Conservation (phyloP, 306 rosid genomes). For the Quercus gilva region DNA sequence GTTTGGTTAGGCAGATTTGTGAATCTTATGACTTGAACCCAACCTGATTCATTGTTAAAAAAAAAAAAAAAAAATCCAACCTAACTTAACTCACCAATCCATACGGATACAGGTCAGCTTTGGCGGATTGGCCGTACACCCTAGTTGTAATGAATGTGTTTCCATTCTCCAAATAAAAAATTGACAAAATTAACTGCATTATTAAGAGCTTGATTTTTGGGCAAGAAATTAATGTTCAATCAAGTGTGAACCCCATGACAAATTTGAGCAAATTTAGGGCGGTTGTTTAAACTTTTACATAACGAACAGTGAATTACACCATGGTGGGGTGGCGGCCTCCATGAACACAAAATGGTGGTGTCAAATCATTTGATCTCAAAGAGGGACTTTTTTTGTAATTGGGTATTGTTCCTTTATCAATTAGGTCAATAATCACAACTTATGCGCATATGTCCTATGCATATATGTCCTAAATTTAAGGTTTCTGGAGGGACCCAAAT, state of each 20-base stretch:
- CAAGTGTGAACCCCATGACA: background rate
- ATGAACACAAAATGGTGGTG: conserved; percentile 49
- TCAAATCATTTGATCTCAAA: conserved; percentile 51
- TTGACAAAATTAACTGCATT: background rate
- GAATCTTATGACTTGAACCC: no score
- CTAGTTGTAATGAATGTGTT: no score
- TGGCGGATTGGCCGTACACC: no score
- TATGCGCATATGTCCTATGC: conserved; percentile 20
- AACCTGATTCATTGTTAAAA: no score
- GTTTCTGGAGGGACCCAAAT: conserved; percentile 38
- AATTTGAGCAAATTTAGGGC: background rate
- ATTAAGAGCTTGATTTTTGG: background rate
- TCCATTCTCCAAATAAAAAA: no score
- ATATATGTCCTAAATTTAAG: conserved; percentile 28
- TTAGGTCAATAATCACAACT: conserved; percentile 41
- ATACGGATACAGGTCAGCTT: no score
- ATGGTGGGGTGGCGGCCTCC: conserved; percentile 27
- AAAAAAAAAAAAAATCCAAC: no score
- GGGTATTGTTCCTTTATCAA: conserved; percentile 17
- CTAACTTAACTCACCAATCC: no score
- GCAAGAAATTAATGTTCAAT: background rate
- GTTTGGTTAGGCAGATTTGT: no score
- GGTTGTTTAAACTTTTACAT: background rate
- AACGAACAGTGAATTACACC: background rate
- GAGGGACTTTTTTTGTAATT: conserved; percentile 28